Evolutionary conservation across 2,329 filamentous ascomycete genomes (phyloP).

Genomic region (Phialocephala sp.): DNA sequence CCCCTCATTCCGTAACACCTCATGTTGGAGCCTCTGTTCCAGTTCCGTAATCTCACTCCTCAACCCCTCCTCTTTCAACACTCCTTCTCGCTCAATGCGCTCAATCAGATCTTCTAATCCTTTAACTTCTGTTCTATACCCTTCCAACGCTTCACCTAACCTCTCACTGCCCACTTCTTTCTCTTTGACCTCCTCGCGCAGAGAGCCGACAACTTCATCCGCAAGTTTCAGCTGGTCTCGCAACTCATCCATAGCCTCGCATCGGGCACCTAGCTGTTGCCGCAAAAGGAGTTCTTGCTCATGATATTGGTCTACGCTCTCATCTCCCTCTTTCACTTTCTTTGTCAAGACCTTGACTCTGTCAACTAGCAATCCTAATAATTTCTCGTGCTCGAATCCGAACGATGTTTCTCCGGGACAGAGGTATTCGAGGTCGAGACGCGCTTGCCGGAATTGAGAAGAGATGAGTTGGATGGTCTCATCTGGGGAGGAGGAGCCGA

Average conservation of each 20-base stretch:
- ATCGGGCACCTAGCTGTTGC: constrained; percentile 60
- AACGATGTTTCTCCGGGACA: constrained; percentile 62
- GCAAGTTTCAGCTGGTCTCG: constrained; percentile 47
- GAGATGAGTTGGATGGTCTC: constrained; percentile 51
- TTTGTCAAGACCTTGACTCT: constrained; percentile 56
- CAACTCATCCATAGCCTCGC: constrained; percentile 56
- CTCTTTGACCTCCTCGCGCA: constrained; percentile 36
- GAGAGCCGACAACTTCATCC: constrained; percentile 22
- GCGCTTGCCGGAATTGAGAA: constrained; percentile 58
- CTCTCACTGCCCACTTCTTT: constrained; percentile 54
- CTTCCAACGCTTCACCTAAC: constrained; percentile 57
- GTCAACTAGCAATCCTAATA: constrained; percentile 60
- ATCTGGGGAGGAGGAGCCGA: constrained; percentile 54
- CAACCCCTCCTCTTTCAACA: constrained; percentile 25
- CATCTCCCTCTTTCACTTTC: constrained; percentile 54
- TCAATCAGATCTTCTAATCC: constrained; percentile 60
- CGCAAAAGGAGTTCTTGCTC: constrained; percentile 60
- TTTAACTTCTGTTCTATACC: constrained; percentile 58
- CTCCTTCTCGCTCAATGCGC: constrained; percentile 50
- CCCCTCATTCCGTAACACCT: constrained; percentile 43
- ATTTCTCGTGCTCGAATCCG: constrained; percentile 53
- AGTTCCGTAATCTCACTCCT: constrained; percentile 27
- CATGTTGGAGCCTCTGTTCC: constrained; percentile 44
- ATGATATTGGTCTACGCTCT: constrained; percentile 65
- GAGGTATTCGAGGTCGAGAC: constrained; percentile 67